Base-by-base conservation (phyloP, 1,284 basidiomycete species). In the Pseudozyma tsukubaensis region DNA sequence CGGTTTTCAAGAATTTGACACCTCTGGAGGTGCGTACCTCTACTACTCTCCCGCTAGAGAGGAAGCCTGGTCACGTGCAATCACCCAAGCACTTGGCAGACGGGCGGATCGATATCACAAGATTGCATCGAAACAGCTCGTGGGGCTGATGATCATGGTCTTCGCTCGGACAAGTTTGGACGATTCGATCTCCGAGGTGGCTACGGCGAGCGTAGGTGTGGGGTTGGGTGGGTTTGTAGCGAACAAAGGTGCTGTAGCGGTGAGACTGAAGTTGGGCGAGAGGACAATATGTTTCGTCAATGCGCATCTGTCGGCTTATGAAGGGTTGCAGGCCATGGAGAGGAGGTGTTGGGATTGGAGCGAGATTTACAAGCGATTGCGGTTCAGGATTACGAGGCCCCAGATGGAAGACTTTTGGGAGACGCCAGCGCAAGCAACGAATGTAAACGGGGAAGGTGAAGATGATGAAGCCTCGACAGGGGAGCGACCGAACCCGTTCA, bases 231-330 rank as follows among this genome's bases (percentile, higher is more conserved):
- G 77, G 24, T 73, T 72, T 40, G 71, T 73, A 16, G 77, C 64
- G 29, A 79, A 79, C 37, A 79, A 87, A 66, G 86, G 86, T 18
- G 95, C 94, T 6, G 92, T 97, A 7, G 94, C 91, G 4, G 92
- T 99, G 73, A 90, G 97, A 21, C 86, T 99, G 59, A 91, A 96
- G 39, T 92, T 94, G 72, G 89, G 92, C 75, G 93, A 96, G 82
- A 92, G 94, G 11, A 92, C 89, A 51, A 90, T 99, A 76, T 99
- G 97, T 85, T 94, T 99, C 86, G 87, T 99, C 76, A 97, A 96
- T 1, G 92, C 93, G 1, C 97, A 99, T 85, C 88, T 99, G 40
- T 94, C 96, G 12, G 95, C 97, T 4, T 61, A 61, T 19, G 72
- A 76, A 6, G 72, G 72, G 1, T 16, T 72, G 35, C 57, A 76